Percentiles rank a stretch among this genome's conserved stretches.
These are phyloP conservation scores for Thyridium curvatum DNA, from an alignment of 2,329 filamentous ascomycete species.

Conservation along the genomic window DNA sequence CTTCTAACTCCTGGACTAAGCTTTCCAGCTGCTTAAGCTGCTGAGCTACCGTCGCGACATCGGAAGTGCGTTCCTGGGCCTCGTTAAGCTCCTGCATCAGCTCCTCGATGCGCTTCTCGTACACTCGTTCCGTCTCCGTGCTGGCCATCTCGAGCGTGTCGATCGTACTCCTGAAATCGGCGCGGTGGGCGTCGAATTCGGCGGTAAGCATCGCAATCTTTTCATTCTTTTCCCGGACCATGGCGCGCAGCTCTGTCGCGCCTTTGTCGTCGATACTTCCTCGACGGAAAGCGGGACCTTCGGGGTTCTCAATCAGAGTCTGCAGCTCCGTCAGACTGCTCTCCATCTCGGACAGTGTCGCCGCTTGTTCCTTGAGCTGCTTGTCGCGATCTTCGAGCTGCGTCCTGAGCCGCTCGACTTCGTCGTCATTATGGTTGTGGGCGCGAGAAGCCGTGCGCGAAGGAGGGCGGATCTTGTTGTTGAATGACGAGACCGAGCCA, in stretches of 20 bases:
- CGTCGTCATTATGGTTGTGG: constrained; percentile 53
- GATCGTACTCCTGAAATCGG: constrained; percentile 94
- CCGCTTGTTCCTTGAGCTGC: constrained; percentile 82
- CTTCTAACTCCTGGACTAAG: constrained; percentile 91
- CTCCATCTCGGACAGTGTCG: constrained; percentile 84
- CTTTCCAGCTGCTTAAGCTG: constrained; percentile 96
- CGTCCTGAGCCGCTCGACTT: constrained; percentile 64
- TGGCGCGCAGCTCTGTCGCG: constrained; percentile 66
- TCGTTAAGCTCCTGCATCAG: constrained; percentile 79
- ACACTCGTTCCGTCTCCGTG: constrained; percentile 91
- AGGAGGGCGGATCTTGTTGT: constrained; percentile 43
- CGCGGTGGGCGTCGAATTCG: constrained; percentile 90
- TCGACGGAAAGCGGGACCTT: constrained; percentile 32
- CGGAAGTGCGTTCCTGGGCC: constrained; percentile 73
- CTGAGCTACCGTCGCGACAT: constrained; percentile 83
- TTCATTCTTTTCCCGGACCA: constrained; percentile 92
- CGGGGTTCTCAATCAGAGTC: constrained; percentile 57
- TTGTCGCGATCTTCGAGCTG: constrained; percentile 79
- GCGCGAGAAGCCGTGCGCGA: constrained; percentile 41
- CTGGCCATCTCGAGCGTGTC: constrained; percentile 94
- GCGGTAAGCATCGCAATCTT: constrained; percentile 89
- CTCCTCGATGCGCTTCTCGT: constrained; percentile 87
- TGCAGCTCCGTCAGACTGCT: constrained; percentile 73
- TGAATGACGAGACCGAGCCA: constrained; percentile 49
- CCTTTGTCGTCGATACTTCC: constrained; percentile 63